phyloP scores from a whole-genome alignment of 176 grass and related monocot species.

The Elymus sibiricus region DNA sequence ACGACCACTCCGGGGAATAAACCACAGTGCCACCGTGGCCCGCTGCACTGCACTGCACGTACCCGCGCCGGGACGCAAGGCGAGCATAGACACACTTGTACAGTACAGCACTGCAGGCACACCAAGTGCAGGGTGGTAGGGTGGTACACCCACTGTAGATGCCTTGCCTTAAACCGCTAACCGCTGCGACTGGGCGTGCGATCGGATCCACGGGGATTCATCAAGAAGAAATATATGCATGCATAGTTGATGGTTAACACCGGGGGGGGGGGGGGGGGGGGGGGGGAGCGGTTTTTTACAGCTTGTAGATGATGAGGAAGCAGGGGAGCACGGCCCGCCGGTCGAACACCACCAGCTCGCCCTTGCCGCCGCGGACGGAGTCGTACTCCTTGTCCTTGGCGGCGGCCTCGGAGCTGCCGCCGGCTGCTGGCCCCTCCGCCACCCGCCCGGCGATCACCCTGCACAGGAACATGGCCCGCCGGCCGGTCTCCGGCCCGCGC shows the following conservation, averaged over 20 bases:
- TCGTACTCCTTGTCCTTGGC: conserved; percentile 53
- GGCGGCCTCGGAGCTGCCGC: neutral
- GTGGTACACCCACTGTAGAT: conserved; percentile 4
- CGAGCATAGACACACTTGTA: neutral
- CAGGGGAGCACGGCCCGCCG: conserved; percentile 82
- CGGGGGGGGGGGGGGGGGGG: neutral
- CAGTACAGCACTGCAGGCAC: neutral
- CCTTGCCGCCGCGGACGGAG: conserved; percentile 56
- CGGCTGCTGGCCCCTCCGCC: conserved; percentile 14
- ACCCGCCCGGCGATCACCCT: conserved; percentile 83
- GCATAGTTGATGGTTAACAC: conserved; percentile 9
- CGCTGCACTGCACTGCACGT: neutral
- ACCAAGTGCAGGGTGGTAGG: neutral
- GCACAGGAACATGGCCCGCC: conserved; percentile 84
- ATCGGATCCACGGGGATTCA: neutral
- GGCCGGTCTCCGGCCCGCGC: conserved; percentile 27
- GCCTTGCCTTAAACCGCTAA: neutral
- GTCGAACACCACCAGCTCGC: conserved; percentile 82
- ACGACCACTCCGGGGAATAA: conserved; percentile 32
- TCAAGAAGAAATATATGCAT: neutral
- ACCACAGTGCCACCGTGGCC: neutral
- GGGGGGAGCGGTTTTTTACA: conserved; percentile 41
- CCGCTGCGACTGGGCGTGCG: too few relatives aligned
- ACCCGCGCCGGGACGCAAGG: conserved; percentile 13
- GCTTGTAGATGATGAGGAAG: conserved; percentile 88